phyloP scores from a whole-genome alignment of 2,329 filamentous ascomycete genomes.

The Colletotrichum paranaense region DNA sequence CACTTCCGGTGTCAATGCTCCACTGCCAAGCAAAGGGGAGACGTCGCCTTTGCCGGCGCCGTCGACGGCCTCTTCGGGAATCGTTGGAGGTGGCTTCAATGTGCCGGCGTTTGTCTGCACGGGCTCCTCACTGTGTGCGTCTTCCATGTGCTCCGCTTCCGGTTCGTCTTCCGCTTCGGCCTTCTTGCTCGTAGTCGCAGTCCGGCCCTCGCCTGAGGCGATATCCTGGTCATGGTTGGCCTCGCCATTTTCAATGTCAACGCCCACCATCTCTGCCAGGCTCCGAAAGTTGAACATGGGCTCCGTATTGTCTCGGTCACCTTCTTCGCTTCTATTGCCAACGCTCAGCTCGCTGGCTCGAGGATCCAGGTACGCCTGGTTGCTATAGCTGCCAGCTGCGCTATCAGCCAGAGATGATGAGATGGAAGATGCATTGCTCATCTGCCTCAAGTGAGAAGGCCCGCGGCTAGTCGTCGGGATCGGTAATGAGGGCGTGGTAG shows the following conservation, averaged over 20 bases:
- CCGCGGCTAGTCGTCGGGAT: slow-evolving; percentile 65
- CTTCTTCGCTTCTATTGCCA: slow-evolving; percentile 57
- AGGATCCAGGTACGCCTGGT: slow-evolving; percentile 53
- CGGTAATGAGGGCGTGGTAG: slow-evolving; percentile 53
- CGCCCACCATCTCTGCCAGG: slow-evolving; percentile 84
- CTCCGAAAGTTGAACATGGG: slow-evolving; percentile 94
- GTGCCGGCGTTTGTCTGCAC: slow-evolving; percentile 36
- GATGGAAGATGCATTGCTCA: slow-evolving; percentile 88
- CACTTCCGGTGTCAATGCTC: slow-evolving; percentile 52
- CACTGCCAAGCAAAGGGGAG: slow-evolving; percentile 31
- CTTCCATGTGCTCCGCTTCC: slow-evolving; percentile 49
- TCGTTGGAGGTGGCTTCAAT: slow-evolving; percentile 24
- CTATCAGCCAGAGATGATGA: slow-evolving; percentile 82
- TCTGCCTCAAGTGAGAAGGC: slow-evolving; percentile 80
- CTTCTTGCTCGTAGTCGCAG: slow-evolving; percentile 38
- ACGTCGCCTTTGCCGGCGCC: slow-evolving; percentile 19
- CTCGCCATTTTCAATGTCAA: slow-evolving; percentile 63
- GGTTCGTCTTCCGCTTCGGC: slow-evolving; percentile 48
- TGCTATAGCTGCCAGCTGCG: slow-evolving; percentile 62
- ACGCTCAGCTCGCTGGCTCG: slow-evolving; percentile 67
- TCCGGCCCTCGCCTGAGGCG: slow-evolving; percentile 40
- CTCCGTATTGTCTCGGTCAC: slow-evolving; percentile 70
- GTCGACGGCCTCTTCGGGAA: slow-evolving; percentile 44
- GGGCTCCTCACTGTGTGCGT: slow-evolving; percentile 37
- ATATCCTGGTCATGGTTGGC: slow-evolving; percentile 47